phyloP scores from a whole-genome alignment of 208 protist species.

The Acanthamoeba lenticulata region DNA sequence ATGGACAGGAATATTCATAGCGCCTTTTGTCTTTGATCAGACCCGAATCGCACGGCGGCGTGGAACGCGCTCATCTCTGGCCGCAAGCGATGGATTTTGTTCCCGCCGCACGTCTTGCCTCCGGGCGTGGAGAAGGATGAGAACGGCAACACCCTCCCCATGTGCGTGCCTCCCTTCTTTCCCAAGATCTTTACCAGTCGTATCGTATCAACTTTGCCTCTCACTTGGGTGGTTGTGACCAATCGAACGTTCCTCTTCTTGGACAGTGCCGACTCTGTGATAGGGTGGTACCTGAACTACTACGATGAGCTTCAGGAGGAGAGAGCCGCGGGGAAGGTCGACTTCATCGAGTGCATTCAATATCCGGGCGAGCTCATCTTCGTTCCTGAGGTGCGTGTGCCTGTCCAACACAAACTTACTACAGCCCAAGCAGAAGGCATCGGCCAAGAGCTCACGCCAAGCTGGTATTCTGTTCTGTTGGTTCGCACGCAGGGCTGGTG shows the following conservation, averaged over 20 bases:
- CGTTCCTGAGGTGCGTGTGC: slow-evolving; percentile 44
- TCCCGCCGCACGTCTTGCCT: slow-evolving; percentile 69
- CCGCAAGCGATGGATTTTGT: slow-evolving; percentile 77
- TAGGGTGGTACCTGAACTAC: slow-evolving; percentile 78
- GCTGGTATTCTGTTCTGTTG: slow-evolving; percentile 57
- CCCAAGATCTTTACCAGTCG: neutral
- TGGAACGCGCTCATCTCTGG: slow-evolving; percentile 75
- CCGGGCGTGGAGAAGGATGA: slow-evolving; percentile 70
- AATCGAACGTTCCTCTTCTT: no score
- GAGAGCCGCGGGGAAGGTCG: neutral
- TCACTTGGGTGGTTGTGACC: no score
- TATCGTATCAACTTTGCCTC: no score
- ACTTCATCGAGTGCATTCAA: slow-evolving; percentile 74
- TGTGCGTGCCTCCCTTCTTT: neutral
- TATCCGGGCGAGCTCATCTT: slow-evolving; percentile 77
- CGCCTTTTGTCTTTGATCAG: no score
- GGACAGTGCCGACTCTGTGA: slow-evolving; percentile 36
- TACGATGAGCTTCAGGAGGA: slow-evolving; percentile 71
- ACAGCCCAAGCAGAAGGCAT: neutral
- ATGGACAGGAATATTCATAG: no score
- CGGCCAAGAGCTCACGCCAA: neutral
- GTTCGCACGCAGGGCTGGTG: slow-evolving; percentile 79
- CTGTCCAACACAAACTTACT: no score
- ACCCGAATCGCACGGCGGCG: slow-evolving; percentile 77
- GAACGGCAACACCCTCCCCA: slow-evolving; percentile 25